Percentiles rank a stretch among this genome's conserved stretches.
Conservation (phyloP, 345 rosid genomes). For the Linum lewisii region DNA sequence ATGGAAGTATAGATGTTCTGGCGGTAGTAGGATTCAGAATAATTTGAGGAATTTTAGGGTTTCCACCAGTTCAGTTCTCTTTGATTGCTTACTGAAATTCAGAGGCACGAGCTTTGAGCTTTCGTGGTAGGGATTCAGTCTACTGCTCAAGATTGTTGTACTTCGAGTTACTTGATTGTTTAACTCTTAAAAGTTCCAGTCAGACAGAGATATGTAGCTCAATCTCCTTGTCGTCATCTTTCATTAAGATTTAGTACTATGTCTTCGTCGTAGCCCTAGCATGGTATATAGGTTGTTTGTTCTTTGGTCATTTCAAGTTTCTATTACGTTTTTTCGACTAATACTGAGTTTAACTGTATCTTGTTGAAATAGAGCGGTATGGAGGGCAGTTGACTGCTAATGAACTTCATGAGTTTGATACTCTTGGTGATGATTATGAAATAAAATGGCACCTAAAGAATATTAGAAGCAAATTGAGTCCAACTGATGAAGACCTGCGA, state of each 20-base stretch:
- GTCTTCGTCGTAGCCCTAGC: no score
- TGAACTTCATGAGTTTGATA: conserved; percentile 64
- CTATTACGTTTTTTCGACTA: not conserved
- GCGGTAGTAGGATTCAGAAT: not conserved
- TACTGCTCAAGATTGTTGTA: no score
- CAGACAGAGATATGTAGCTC: no score
- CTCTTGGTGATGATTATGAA: conserved; percentile 55
- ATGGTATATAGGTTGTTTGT: not conserved
- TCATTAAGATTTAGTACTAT: no score
- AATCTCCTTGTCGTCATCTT: no score
- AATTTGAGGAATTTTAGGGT: not conserved
- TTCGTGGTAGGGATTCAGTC: no score
- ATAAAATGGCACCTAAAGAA: conserved; percentile 73
- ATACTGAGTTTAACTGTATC: not conserved
- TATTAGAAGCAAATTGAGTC: conserved; percentile 54
- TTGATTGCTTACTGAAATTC: no score
- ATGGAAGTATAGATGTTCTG: not conserved
- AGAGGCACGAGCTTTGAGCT: no score
- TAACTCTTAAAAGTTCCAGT: no score
- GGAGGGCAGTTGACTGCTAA: conserved; percentile 50
- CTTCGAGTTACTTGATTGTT: no score
- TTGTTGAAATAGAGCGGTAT: conserved; percentile 49
- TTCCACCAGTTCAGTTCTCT: not conserved
- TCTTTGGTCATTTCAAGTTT: no score
- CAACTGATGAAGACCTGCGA: conserved; percentile 55